Evolutionary conservation across 106 monocot species (phyloP).

Genomic region (Dendrobium chrysotoxum): DNA sequence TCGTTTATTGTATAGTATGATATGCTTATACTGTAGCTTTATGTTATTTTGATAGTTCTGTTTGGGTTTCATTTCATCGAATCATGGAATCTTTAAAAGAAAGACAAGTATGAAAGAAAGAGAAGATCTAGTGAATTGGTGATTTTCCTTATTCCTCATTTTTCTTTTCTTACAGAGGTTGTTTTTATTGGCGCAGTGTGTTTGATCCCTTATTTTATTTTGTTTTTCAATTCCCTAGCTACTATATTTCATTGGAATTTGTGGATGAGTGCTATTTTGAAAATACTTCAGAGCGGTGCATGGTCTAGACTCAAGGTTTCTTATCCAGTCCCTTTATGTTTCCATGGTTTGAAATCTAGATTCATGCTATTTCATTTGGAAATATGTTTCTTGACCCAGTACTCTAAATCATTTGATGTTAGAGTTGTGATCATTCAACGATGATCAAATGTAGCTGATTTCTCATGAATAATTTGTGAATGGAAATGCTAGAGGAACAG

Average conservation of each 20-base stretch:
- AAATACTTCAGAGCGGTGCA: too few species aligned
- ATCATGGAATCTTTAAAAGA: not conserved
- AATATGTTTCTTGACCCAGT: not conserved
- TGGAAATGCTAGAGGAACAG: not conserved
- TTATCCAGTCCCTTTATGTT: not conserved
- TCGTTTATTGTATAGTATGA: not conserved
- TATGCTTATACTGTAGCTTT: slow-evolving; percentile 3
- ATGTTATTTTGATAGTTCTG: not conserved
- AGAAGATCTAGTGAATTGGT: not conserved
- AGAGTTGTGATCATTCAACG: not conserved
- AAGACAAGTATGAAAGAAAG: not conserved
- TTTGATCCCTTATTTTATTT: not conserved
- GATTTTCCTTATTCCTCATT: not conserved
- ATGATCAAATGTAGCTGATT: not conserved
- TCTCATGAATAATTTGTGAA: not conserved
- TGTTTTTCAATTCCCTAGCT: not conserved
- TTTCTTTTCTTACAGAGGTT: not conserved
- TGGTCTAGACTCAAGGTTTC: not conserved
- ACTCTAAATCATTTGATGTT: not conserved
- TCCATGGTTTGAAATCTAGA: slow-evolving; percentile 2
- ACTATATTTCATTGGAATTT: not conserved
- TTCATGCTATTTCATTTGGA: not conserved
- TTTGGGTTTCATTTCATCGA: not conserved
- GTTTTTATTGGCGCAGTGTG: not conserved
- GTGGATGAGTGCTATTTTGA: not conserved